phyloP scores from a whole-genome alignment of 495 filamentous ascomycete genomes.

The Schizothecium vesticola region DNA sequence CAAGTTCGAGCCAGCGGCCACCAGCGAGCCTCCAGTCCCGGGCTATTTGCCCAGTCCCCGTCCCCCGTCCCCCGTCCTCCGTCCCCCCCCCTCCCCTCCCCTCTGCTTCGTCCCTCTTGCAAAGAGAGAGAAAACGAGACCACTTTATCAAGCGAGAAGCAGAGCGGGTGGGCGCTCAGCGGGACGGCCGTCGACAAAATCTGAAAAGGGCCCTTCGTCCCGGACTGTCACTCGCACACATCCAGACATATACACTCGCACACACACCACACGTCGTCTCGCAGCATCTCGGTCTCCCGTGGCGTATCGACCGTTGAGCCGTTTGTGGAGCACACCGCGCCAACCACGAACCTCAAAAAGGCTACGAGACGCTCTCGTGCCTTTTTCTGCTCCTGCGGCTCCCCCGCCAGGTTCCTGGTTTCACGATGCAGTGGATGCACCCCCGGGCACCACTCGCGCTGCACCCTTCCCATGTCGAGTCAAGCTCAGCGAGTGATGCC shows the following conservation, averaged over 20 bases:
- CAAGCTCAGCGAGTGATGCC: constrained; percentile 28
- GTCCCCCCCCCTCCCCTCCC: no score
- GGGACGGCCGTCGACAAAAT: neutral
- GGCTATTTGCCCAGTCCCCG: no score
- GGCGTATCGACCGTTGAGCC: constrained; percentile 3
- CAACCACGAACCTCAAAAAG: constrained; percentile 20
- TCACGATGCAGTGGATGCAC: constrained; percentile 33
- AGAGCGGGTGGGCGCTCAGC: neutral
- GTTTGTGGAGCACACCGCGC: neutral
- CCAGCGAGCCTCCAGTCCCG: neutral
- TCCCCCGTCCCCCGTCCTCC: no score
- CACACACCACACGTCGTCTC: constrained; percentile 1
- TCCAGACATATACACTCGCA: neutral
- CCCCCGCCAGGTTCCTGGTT: constrained; percentile 26
- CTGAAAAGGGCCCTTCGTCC: constrained; percentile 21
- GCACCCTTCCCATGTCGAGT: constrained; percentile 30
- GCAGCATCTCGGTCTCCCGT: neutral
- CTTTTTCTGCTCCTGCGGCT: constrained; percentile 19
- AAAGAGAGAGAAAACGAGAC: constrained; percentile 14
- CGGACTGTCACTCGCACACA: constrained; percentile 4
- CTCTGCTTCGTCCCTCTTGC: constrained; percentile 2
- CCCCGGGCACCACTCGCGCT: constrained; percentile 26
- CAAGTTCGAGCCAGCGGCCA: neutral
- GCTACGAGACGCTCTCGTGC: constrained; percentile 18
- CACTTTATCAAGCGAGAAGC: neutral